Base-by-base conservation (phyloP, 1,139 yeast genomes). In the Maudiozyma humilis region DNA sequence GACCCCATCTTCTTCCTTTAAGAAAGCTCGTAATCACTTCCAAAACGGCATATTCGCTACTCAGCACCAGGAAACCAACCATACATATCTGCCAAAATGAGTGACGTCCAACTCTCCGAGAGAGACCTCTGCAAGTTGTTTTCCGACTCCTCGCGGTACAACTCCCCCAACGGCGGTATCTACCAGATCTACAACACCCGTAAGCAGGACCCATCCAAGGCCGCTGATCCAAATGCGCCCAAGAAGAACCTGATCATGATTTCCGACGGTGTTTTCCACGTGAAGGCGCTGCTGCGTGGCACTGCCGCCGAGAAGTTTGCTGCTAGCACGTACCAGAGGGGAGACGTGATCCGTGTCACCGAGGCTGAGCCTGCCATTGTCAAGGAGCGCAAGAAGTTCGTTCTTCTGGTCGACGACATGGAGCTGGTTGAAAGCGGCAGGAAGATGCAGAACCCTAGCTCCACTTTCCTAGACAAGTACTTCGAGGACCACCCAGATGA, bases 201-300 rank as follows among this genome's bases (percentile, higher is more conserved):
- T 44, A 62, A 62, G 47, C 46, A 57, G 17, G 65, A 62, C 42
- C 49, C 53, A 16, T 50, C 50, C 16, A 64, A 60, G 43, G 50
- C 53, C 17, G 51, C 50, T 17, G 56, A 56, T 33, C 18, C n/a
- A 3, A 30, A 18, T n/a, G 49, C 52, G 29, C 58, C 51, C 36
- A 56, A 60, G 43, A 61, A 61, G 48, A 58, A 56, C 45, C 47
- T 62, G 29, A 55, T 62, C 31, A 56, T 82, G 66, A 62, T 82
- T 44, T 76, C 77, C 43, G 93, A 82, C 63, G 89, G 91, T 20
- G 66, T 64, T 17, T 78, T 72, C 59, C 69, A 73, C 35, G 70
- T 79, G 47, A 85, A 82, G 55, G 85, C 84, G 1, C 72, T 82
- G 42, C 70, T 82, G 52, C 81, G 81, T 55, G 80, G 81, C 42